phyloP scores from a whole-genome alignment of 2,329 filamentous ascomycete genomes.

The Neofusicoccum cordaticola region DNA sequence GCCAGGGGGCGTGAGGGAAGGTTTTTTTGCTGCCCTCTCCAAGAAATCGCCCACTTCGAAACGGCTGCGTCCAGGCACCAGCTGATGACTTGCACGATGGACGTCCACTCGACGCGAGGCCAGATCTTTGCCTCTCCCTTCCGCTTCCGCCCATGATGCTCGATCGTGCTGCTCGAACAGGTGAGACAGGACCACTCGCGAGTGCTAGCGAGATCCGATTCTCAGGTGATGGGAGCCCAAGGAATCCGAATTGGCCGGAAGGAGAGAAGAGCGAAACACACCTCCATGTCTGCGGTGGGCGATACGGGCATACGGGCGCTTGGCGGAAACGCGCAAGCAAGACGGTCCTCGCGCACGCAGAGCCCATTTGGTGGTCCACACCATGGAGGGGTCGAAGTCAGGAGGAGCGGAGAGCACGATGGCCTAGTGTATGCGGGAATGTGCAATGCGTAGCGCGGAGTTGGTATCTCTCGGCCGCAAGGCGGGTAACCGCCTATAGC shows the following conservation, averaged over 20 bases:
- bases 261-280: not conserved
- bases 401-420: not conserved
- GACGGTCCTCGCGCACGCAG: not conserved
- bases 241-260: not conserved
- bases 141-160: not conserved
- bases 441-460: not conserved
- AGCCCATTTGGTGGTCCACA: not conserved
- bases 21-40: not conserved
- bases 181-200: not conserved
- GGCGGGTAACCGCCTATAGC: not conserved
- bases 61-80: not conserved
- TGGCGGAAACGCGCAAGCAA: not conserved
- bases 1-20: slow-evolving; percentile 1
- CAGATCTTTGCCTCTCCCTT: not conserved
- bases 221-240: slow-evolving; percentile 5
- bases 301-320: not conserved
- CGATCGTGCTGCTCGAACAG: not conserved
- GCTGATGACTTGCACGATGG: not conserved
- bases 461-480: slow-evolving; percentile 4
- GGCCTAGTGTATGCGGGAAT: not conserved
- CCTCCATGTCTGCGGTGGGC: not conserved
- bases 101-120: not conserved
- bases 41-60: not conserved
- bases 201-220: not conserved
- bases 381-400: not conserved